Conservation (phyloP, 2,329 filamentous ascomycete species). For the Aspergillus sojae region DNA sequence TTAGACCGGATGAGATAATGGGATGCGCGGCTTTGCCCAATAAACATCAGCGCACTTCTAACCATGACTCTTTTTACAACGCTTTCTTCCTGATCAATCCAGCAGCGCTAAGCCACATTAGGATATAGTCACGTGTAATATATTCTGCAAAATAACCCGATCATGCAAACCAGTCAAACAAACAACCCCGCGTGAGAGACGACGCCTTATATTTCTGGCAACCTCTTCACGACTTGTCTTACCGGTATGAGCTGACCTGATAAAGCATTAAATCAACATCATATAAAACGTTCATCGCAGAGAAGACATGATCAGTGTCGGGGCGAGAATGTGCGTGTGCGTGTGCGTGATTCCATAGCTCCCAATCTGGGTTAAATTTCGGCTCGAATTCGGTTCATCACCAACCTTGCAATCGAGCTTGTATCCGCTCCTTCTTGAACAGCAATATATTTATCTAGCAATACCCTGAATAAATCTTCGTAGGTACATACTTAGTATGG, state of each 20-base stretch:
- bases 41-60: too few relatives aligned
- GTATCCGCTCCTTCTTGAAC: neutral
- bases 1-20: neutral
- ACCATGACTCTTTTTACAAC: too few relatives aligned
- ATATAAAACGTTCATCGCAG: too few relatives aligned
- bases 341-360: too few relatives aligned
- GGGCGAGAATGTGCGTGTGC: too few relatives aligned
- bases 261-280: too few relatives aligned
- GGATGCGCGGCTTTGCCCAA: too few relatives aligned
- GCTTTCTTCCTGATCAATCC: neutral
- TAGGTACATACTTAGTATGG: neutral
- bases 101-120: neutral
- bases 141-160: neutral
- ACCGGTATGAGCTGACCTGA: too few relatives aligned
- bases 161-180: neutral
- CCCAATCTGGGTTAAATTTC: neutral
- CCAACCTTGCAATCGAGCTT: neutral
- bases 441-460: neutral
- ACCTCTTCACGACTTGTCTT: too few relatives aligned
- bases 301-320: too few relatives aligned
- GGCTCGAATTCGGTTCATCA: neutral
- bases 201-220: neutral
- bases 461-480: neutral
- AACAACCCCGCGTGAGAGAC: neutral
- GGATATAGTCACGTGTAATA: neutral